A percentile compares a stretch with the other conserved stretches of the same genome.
Evolutionary conservation across 2,329 filamentous ascomycete genomes (phyloP).

Genomic region (Nemania sp.): DNA sequence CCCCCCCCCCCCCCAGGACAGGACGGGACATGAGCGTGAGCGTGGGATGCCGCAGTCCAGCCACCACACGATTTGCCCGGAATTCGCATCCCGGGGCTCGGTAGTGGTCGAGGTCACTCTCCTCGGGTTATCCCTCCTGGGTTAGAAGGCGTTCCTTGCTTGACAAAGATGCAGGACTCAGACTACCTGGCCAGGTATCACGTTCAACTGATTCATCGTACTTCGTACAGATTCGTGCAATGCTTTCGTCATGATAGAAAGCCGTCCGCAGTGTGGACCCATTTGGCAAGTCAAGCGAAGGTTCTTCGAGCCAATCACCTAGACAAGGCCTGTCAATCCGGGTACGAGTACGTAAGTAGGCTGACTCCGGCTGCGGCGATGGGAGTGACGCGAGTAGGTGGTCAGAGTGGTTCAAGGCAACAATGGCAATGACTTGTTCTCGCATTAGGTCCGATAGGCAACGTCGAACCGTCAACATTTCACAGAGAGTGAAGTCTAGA

Average conservation of each 20-base stretch:
- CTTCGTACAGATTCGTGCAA: conserved; percentile 1
- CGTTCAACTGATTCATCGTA: neutral
- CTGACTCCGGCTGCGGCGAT: conserved; percentile 16
- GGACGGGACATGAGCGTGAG: neutral
- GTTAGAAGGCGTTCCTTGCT: neutral
- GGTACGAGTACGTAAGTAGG: conserved; percentile 1
- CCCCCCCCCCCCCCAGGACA: no score
- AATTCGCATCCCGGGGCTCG: conserved; percentile 9
- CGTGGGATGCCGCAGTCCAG: neutral
- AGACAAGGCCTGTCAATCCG: neutral
- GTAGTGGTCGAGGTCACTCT: neutral
- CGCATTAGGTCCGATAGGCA: conserved; percentile 2
- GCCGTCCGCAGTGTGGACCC: conserved; percentile 4
- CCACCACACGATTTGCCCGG: conserved; percentile 11
- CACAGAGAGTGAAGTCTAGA: neutral
- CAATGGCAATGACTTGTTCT: conserved; percentile 5
- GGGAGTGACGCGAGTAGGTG: conserved; percentile 13
- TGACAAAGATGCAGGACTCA: neutral
- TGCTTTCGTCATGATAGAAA: conserved; percentile 12
- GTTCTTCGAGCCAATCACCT: conserved; percentile 15
- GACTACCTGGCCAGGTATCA: neutral
- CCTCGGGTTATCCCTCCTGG: no score
- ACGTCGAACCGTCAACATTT: neutral
- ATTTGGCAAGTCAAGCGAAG: conserved; percentile 19
- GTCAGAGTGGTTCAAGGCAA: conserved; percentile 14